These are phyloP conservation scores for Hygrophoropsis aurantiaca DNA, from an alignment of 768 basidiomycete genomes.

Conservation along the genomic window DNA sequence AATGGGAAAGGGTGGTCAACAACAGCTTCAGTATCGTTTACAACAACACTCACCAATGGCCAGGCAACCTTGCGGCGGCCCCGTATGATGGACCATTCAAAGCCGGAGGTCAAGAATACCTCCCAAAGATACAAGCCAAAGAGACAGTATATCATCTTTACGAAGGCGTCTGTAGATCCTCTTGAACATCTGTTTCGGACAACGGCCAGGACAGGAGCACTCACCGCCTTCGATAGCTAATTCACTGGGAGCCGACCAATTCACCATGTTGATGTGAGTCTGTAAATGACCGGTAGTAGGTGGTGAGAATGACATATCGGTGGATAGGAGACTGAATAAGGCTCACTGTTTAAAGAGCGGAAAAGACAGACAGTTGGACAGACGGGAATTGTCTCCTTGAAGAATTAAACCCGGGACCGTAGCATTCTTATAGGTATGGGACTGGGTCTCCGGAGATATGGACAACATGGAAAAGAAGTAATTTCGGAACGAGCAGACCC, in stretches of 20 bases:
- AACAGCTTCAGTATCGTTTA: neutral
- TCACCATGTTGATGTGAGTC: slow-evolving; percentile 14
- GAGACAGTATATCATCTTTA: slow-evolving; percentile 58
- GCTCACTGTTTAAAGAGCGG: too few species aligned
- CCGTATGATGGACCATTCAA: slow-evolving; percentile 66
- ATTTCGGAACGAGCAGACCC: too few species aligned
- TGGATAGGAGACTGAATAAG: too few species aligned
- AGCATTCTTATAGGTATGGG: too few species aligned
- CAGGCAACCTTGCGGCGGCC: slow-evolving; percentile 60
- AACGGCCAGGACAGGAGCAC: slow-evolving; percentile 9
- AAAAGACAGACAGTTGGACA: too few species aligned
- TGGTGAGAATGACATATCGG: too few species aligned
- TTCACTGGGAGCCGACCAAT: slow-evolving; percentile 22
- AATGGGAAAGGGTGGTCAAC: neutral
- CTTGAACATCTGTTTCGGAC: neutral
- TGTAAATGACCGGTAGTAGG: slow-evolving; percentile 1
- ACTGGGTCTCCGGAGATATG: too few species aligned
- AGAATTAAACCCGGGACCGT: too few species aligned
- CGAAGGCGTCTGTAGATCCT: slow-evolving; percentile 50
- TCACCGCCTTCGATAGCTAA: slow-evolving; percentile 22
- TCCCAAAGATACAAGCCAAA: slow-evolving; percentile 74
- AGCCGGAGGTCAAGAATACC: slow-evolving; percentile 57
- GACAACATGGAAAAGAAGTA: too few species aligned
- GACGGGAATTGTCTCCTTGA: too few species aligned
- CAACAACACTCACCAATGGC: slow-evolving; percentile 56